Evolutionary conservation across 192 early-diverging fungal genomes (phyloP), one percentile per base, ranked within the genome.

Genomic region (Backusella luteola): DNA sequence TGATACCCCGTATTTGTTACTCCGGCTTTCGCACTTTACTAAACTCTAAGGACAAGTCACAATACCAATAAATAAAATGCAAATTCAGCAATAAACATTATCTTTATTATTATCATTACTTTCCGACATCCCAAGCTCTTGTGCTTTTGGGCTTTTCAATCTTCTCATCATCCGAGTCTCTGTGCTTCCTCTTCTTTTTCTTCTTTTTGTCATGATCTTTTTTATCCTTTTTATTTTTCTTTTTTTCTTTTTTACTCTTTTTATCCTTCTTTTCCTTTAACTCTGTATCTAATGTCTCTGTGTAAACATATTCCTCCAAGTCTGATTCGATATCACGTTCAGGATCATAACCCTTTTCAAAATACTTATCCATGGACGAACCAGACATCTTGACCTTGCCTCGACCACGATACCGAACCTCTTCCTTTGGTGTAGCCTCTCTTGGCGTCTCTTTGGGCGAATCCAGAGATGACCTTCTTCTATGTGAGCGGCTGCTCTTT

Each of bases 341-440:
- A 15, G 88, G 88, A 78, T 89, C 84, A 77, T 88, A 89, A 19
- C 76, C 79, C 4, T 83, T 78, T 34, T 75, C 44, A 78, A 89
- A 89, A 46, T 89, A 89, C 76, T 86, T 87, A 73, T 89, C 88
- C 88, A 89, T 89, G 17, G 83, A 75, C 2, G 88, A 86, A 15
- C 69, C 72, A 0, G 81, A 79, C 11, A 82, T 75, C 23, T 34
- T 80, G n/a, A 81, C 79, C 38, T 82, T 81, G 9, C 85, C 85
- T 21, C 85, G 75, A 0, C 85, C 85, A 68, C 69, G 73, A 15
- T 63, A 78, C 21, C 19, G 73, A 6, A 73, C 4, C 12, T 46
- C 75, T 56, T 39, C 36, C 14, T 44, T 26, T 32, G 9, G 17
- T 49, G 46, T 4, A 49, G 6, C 6, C 5, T 49, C 46, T 49